Percentiles rank a stretch among this genome's conserved stretches.
phyloP scores from a whole-genome alignment of 139 green algal genomes.

The Astrephomene gubernaculifera region DNA sequence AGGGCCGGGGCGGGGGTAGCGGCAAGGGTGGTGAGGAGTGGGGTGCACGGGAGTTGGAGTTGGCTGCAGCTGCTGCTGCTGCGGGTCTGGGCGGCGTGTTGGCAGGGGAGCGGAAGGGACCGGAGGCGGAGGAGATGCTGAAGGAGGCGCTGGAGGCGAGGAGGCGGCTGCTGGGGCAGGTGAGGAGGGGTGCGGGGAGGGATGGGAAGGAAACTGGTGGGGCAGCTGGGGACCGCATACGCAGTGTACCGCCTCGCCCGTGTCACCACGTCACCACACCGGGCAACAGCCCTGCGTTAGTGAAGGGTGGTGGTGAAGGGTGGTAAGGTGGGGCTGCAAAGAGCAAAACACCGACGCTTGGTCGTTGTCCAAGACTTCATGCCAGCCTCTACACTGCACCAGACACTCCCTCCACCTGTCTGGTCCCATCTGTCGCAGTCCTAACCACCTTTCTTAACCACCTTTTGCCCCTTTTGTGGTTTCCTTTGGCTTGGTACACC shows the following conservation, averaged over 20 bases:
- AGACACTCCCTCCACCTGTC: too few species aligned
- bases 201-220: background rate
- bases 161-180: slow-evolving; percentile 19
- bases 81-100: slow-evolving; percentile 15
- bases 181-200: background rate
- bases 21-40: background rate
- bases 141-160: slow-evolving; percentile 35
- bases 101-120: background rate
- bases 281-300: too few species aligned
- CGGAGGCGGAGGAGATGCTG: slow-evolving; percentile 37
- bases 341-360: too few species aligned
- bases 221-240: too few species aligned
- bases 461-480: background rate
- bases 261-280: too few species aligned
- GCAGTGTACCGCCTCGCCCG: too few species aligned
- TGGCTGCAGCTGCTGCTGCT: background rate
- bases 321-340: too few species aligned
- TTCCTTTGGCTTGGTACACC: background rate
- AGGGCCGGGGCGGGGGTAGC: background rate
- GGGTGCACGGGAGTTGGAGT: background rate
- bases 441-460: too few species aligned
- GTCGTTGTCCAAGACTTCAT: too few species aligned
- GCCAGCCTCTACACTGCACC: too few species aligned
- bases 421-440: too few species aligned
- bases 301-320: too few species aligned